Evolutionary conservation across 495 filamentous ascomycete genomes (phyloP), one percentile per base, ranked within the genome.

Genomic region (Xylaria cubensis): DNA sequence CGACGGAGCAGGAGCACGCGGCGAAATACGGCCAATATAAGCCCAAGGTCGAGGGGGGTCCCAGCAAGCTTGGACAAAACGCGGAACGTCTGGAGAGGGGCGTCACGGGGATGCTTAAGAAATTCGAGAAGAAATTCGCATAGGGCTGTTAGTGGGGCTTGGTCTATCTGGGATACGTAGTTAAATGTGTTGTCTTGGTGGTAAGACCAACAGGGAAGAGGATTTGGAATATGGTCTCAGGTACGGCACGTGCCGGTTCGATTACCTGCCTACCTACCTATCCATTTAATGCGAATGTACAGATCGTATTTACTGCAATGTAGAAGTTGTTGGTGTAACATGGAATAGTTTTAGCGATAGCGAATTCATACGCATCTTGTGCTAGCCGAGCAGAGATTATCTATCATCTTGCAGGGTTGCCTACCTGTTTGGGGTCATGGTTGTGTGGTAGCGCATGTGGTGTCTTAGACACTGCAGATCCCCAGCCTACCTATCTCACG

Each of bases 81-180:
- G 90, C 91, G n/a, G 87, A 85, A 2, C 84, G 86, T 74, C 73
- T 96, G 62, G 94, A 97, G 83, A 92, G 89, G 80, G 90, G 92
- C 3, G 89, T 97, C 17, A 91, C 91, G 70, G 86, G 91, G 46
- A 91, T 97, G 80, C 84, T 97, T 76, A 97, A 94, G 89, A 94
- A 90, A 82, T 84, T 97, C 77, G 94, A 97, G 86, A 96, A 96
- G 88, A 92, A 88, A 78, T 89, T 95, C 39, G 26, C 17, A 26
- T 64, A 64, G 39, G 39, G 12, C 39, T 13, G 10, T 12, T 42
- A 42, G 39, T 42, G 39, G 39, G 39, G 39, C 39, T 42, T 42
- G 39, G 39, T 42, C 39, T 42, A 0, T 6, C 6, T 59, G 26
- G 55, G 32, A 46, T 58, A 7, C 26, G n/a, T 63, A 41, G 17